phyloP scores from a whole-genome alignment of 1,284 basidiomycete species.

The Ustilago shanxiensis region DNA sequence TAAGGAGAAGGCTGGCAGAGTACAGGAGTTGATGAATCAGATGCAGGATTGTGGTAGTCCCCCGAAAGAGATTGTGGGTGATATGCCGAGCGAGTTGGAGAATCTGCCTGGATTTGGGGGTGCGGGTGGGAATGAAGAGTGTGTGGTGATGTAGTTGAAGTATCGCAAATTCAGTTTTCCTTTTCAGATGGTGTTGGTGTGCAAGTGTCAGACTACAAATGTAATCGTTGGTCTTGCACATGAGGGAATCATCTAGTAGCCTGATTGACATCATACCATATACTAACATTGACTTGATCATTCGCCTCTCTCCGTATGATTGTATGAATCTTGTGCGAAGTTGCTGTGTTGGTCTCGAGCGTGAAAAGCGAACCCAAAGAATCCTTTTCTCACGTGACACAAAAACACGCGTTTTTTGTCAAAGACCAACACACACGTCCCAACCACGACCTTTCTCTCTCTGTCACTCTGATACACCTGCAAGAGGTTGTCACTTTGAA shows the following conservation, averaged over 20 bases:
- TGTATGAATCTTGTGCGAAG: background rate
- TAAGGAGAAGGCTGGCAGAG: slow-evolving; percentile 73
- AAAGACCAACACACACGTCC: slow-evolving; percentile 32
- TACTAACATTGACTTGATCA: no score
- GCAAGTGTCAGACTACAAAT: no score
- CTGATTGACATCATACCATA: no score
- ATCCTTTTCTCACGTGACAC: slow-evolving; percentile 22
- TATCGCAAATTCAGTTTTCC: background rate
- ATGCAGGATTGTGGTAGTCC: slow-evolving; percentile 89
- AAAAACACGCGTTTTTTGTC: slow-evolving; percentile 17
- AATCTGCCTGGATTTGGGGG: slow-evolving; percentile 53
- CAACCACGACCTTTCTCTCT: no score
- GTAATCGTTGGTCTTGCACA: no score
- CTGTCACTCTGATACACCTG: no score
- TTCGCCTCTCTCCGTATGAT: no score
- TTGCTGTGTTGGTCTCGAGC: slow-evolving; percentile 8
- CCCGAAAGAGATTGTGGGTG: slow-evolving; percentile 90
- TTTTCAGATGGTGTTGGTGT: no score
- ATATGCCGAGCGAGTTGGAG: slow-evolving; percentile 79
- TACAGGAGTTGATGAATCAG: slow-evolving; percentile 83
- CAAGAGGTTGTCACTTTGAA: no score
- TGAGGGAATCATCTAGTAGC: no score
- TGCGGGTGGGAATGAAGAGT: slow-evolving; percentile 51
- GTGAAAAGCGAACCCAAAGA: slow-evolving; percentile 12
- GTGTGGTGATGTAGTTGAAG: slow-evolving; percentile 59